Conservation (phyloP, 495 filamentous ascomycete species). For the Mytilinidion resinicola region DNA sequence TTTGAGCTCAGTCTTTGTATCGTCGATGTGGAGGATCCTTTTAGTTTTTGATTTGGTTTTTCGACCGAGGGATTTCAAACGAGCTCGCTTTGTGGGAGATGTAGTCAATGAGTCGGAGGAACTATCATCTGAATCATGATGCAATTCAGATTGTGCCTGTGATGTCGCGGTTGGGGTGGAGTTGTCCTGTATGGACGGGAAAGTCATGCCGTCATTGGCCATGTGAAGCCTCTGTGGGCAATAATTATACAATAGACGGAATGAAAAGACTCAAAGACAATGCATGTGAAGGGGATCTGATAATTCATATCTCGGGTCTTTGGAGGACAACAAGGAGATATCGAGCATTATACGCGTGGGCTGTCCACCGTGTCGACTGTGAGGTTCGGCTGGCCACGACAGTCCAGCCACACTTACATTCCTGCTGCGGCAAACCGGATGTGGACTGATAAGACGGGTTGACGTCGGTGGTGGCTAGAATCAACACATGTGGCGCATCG, state of each 20-base stretch:
- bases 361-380: background rate
- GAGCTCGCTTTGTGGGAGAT: background rate
- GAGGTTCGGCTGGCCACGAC: background rate
- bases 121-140: background rate
- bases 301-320: background rate
- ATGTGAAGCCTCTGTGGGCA: background rate
- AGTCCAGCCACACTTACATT: background rate
- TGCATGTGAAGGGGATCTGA: background rate
- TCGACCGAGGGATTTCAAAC: background rate
- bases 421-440: background rate
- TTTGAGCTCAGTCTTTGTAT: background rate
- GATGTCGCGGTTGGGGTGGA: background rate
- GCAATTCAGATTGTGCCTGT: background rate
- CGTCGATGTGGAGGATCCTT: background rate
- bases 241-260: background rate
- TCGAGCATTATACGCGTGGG: background rate
- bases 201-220: background rate
- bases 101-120: background rate
- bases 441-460: background rate
- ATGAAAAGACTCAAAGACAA: background rate
- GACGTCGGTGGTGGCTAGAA: background rate
- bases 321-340: background rate
- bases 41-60: background rate
- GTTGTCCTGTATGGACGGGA: background rate
- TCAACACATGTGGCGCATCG: background rate